Percentiles rank a stretch among this genome's conserved stretches.
phyloP scores from a whole-genome alignment of 441 rosid genomes.

The Erysimum cheiri region DNA sequence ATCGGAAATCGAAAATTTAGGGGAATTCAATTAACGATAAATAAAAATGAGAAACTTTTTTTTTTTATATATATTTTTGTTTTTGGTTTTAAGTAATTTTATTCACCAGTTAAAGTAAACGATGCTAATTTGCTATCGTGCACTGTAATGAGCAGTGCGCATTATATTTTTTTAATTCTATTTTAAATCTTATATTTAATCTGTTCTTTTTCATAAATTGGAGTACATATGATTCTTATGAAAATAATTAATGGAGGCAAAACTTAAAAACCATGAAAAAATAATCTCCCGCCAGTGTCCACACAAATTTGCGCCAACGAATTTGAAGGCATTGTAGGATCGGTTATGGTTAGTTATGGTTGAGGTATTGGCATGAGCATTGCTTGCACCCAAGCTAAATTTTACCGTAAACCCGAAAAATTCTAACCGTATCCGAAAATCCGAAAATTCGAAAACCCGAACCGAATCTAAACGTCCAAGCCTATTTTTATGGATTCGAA shows the following conservation, averaged over 20 bases:
- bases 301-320: conserved; percentile 10
- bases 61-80: conserved; percentile 3
- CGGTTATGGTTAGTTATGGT: conserved; percentile 3
- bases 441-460: too few relatives aligned
- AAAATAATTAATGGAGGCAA: conserved; percentile 33
- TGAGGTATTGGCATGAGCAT: background rate
- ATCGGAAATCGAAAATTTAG: conserved; percentile 62
- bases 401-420: too few relatives aligned
- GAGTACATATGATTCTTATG: conserved; percentile 5
- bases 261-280: conserved; percentile 29
- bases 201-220: conserved; percentile 5
- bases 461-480: too few relatives aligned
- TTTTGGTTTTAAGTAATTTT: conserved; percentile 39
- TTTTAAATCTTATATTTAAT: background rate
- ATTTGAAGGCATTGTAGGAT: background rate
- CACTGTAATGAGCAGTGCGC: conserved; percentile 55
- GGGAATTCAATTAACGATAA: conserved; percentile 50
- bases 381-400: too few relatives aligned
- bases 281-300: conserved; percentile 34
- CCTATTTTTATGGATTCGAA: too few relatives aligned
- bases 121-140: conserved; percentile 72
- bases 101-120: conserved; percentile 62
- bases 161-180: background rate
- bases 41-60: conserved; percentile 33
- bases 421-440: too few relatives aligned